Evolutionary conservation across 164 flowering plant genomes (phyloP), one percentile per base, ranked within the genome.

Genomic region (Nelumbo lutea): DNA sequence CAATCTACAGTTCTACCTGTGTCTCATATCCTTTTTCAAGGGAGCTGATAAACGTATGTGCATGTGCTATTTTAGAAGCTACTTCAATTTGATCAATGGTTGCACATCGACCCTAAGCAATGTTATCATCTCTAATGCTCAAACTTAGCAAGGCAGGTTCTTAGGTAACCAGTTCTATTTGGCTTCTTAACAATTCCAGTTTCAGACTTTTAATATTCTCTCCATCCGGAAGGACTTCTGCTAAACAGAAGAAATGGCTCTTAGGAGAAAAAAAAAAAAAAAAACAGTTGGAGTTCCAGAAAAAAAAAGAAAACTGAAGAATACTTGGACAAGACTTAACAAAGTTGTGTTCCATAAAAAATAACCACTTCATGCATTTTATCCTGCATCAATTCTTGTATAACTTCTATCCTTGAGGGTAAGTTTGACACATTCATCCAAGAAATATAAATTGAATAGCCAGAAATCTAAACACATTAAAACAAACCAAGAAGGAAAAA

Each of bases 51-150:
- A 92, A 95, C 59, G 97, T 82, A 81, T 95, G 97, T 42, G 93
- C 98, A 86, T 86, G 98, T 1, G 97, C 98, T 68, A 84, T 92
- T 81, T 94, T 95, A 48, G 98, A 97, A 72, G 98, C 96, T 77
- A 91, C 98, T 79, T 90, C 97, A 75, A 94, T 91, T 76, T 94
- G 93, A 80, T 91, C 97, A 60, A 70, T 42, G 50, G 96, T 84
- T 75, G 86, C 90, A 75, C 85, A 67, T 51, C 98, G 79, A 11
- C 98, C 98, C 80, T 95, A 95, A 64, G 97, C 93, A 84, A 95
- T 92, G 76, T 95, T 94, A 62, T 94, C 27, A 27, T 27, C 98
- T 78, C 81, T 83, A 57, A 94, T 90, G 76, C 97, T 94, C 80
- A 94, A 86, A 79, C 98, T 91, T 11, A 94, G 83, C 75, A 94